Evolutionary conservation across 331 rosid genomes (phyloP), one percentile per base, ranked within the genome.

Genomic region (Prunus yedoensis): DNA sequence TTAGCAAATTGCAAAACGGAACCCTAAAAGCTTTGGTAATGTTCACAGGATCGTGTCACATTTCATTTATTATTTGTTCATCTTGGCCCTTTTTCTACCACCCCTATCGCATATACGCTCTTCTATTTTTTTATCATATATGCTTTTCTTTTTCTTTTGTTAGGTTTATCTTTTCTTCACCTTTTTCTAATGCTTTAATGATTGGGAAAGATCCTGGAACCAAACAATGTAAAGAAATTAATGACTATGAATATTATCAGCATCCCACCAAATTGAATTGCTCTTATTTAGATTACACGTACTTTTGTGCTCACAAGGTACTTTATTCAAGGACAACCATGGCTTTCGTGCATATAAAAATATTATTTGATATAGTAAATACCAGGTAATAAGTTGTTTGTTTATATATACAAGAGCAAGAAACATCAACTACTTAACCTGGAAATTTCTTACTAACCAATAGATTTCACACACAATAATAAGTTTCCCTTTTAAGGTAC

Each of bases 121-220:
- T 27, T 58, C 16, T 30, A 9, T n/a, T 45, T 16, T 2, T 45
- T 47, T 69, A 28, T 64, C 53, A 67, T 46, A 54, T 64, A 17
- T n/a, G 35, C 57, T 46, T 16, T 45, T 18, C 27, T 10, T 38
- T 61, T 17, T 51, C 25, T 13, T 38, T 61, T 21, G 27, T 38
- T 71, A 10, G 27, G 5, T 25, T 45, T 25, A 56, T 76, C 76
- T 76, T 77, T 54, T 20, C 12, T 12, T 38, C 43, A 38, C 61
- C 45, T 46, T 77, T 80, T 74, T 61, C 30, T 53, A 38, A 20
- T 74, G 83, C 78, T 80, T 71, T 74, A 71, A 83, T 76, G 82
- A 79, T 77, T 61, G 68, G 65, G 74, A 78, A 75, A 75, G 43
- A 78, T 71, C 74, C 35, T 23, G 46, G 68, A 78, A 78, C 47